Evolutionary conservation across 371 early-diverging fungal genomes (phyloP).

Genomic region (Blakeslea trispora): DNA sequence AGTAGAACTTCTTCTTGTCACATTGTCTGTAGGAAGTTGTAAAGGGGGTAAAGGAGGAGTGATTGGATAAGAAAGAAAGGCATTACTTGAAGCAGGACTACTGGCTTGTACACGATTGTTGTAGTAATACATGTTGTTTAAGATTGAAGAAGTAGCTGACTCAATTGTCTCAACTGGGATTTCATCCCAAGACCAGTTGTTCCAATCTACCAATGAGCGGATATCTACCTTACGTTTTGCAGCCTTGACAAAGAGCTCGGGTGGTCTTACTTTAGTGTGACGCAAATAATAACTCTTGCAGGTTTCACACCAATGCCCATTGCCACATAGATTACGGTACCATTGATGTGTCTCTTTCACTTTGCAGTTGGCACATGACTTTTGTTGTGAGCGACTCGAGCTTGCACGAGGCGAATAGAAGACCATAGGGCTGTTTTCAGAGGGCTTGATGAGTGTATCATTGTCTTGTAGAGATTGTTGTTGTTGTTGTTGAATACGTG

Average conservation of each 20-base stretch:
- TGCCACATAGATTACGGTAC: conserved; percentile 49
- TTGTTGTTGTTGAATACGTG: conserved; percentile 13
- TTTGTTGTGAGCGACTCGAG: conserved; percentile 10
- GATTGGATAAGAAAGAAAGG: background rate
- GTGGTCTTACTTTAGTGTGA: conserved; percentile 42
- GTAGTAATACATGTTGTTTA: background rate
- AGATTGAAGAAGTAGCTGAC: conserved; percentile 4
- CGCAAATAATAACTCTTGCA: conserved; percentile 52
- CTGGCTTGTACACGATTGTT: background rate
- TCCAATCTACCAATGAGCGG: conserved; percentile 40
- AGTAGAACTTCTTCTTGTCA: background rate
- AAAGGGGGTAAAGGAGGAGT: too few relatives aligned
- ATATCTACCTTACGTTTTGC: conserved; percentile 51
- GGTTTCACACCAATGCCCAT: conserved; percentile 54
- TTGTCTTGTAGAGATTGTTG: too few relatives aligned
- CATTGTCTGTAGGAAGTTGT: too few relatives aligned
- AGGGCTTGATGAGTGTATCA: conserved; percentile 2
- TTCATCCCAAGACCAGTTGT: conserved; percentile 29
- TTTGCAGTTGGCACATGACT: conserved; percentile 46
- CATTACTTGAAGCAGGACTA: conserved; percentile 10
- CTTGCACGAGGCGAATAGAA: conserved; percentile 15
- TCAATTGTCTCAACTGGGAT: conserved; percentile 21
- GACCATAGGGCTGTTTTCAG: too few relatives aligned
- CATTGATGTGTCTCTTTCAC: conserved; percentile 52
- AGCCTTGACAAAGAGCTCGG: conserved; percentile 48